Conservation (phyloP, 1,284 basidiomycete genomes). For the Afroboletus lepidellus region DNA sequence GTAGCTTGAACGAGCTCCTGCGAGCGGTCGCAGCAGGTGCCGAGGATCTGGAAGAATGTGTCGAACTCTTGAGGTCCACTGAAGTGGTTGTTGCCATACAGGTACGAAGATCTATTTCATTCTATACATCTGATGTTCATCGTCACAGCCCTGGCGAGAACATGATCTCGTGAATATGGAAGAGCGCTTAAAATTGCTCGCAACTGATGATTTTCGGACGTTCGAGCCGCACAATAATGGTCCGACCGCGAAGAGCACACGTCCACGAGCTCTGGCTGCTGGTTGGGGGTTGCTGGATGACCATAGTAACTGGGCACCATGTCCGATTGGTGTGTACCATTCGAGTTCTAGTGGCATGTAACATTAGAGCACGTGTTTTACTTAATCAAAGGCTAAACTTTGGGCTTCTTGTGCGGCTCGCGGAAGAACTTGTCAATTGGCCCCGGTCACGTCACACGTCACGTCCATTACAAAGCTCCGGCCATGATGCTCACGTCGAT, state of each 20-base stretch:
- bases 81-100: slow-evolving; percentile 7
- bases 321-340: slow-evolving; percentile 61
- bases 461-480: slow-evolving; percentile 22
- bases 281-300: slow-evolving; percentile 56
- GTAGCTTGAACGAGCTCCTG: slow-evolving; percentile 24
- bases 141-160: slow-evolving; percentile 46
- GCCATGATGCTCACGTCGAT: slow-evolving; percentile 4
- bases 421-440: not conserved
- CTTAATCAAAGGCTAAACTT: not conserved
- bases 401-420: not conserved
- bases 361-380: not conserved
- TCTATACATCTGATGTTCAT: slow-evolving; percentile 2
- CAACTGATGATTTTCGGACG: slow-evolving; percentile 17
- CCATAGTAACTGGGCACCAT: slow-evolving; percentile 52
- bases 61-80: slow-evolving; percentile 16
- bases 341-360: slow-evolving; percentile 9
- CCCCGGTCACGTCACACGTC: slow-evolving; percentile 26
- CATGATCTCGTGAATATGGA: slow-evolving; percentile 54
- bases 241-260: not conserved
- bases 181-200: slow-evolving; percentile 45
- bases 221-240: not conserved
- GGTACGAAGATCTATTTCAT: slow-evolving; percentile 12
- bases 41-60: slow-evolving; percentile 19
- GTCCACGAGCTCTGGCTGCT: slow-evolving; percentile 1
- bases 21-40: slow-evolving; percentile 19